Conservation (phyloP, 768 basidiomycete genomes). For the Panellus pusillus region DNA sequence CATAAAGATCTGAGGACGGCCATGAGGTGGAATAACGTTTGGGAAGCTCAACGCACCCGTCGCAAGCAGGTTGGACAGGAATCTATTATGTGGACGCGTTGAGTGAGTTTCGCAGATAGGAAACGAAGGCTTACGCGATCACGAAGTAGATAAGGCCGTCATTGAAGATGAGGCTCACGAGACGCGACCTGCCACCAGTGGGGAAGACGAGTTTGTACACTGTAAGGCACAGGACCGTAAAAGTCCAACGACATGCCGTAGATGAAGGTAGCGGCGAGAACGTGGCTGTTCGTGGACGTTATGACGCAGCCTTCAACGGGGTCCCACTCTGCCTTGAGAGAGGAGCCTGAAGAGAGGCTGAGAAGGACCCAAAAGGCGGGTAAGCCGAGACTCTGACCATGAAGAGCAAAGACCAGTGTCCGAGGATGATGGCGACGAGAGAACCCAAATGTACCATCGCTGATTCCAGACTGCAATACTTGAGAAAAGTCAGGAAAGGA, state of each 20-base stretch:
- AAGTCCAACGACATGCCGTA: conserved; percentile 76
- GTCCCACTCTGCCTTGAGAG: conserved; percentile 60
- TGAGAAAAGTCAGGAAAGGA: not conserved
- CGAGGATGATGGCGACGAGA: conserved; percentile 57
- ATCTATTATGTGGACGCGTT: conserved; percentile 37
- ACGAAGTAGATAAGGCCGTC: conserved; percentile 73
- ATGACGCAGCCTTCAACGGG: conserved; percentile 54
- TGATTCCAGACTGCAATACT: conserved; percentile 76
- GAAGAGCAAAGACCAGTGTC: conserved; percentile 72
- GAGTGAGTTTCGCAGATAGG: conserved; percentile 14
- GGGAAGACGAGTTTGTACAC: conserved; percentile 58
- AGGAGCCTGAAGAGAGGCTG: conserved; percentile 41
- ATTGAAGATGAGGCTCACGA: conserved; percentile 66
- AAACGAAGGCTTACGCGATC: conserved; percentile 53
- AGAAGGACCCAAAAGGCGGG: not conserved
- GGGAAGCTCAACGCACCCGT: conserved; percentile 32
- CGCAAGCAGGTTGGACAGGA: conserved; percentile 64
- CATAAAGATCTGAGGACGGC: conserved; percentile 43
- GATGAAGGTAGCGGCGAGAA: conserved; percentile 68
- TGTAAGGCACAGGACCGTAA: conserved; percentile 60
- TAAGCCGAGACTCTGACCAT: conserved; percentile 41
- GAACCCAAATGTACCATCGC: conserved; percentile 49
- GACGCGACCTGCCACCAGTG: conserved; percentile 46
- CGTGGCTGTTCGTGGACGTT: conserved; percentile 53
- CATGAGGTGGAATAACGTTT: conserved; percentile 1